Conservation (phyloP, 2,329 filamentous ascomycete genomes). For the Xylaria sp. region DNA sequence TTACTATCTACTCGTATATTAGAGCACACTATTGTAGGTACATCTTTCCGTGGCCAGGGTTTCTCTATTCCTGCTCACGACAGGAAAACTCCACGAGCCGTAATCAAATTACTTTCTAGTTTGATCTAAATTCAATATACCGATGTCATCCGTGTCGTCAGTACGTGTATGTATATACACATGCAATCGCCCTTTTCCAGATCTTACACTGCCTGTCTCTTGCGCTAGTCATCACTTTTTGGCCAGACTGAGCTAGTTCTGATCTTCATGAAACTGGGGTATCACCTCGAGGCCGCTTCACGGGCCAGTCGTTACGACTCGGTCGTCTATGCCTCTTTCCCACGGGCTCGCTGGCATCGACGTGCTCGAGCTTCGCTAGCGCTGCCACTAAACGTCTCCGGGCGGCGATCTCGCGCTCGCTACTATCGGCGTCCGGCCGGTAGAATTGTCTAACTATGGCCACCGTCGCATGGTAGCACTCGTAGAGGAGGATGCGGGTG, state of each 20-base stretch:
- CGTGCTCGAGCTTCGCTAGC: conserved; percentile 58
- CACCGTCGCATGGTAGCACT: conserved; percentile 66
- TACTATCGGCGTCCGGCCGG: conserved; percentile 60
- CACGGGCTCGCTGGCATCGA: conserved; percentile 52
- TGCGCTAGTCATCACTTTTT: background rate
- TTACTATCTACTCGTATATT: background rate
- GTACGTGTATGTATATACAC: conserved; percentile 7
- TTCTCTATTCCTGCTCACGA: background rate
- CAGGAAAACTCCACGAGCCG: background rate
- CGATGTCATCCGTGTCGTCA: background rate
- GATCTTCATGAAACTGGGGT: conserved; percentile 13
- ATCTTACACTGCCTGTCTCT: background rate
- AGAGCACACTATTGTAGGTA: background rate
- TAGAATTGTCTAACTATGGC: conserved; percentile 67
- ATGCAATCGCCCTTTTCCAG: background rate
- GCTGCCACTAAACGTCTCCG: conserved; percentile 62
- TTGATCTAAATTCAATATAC: conserved; percentile 10
- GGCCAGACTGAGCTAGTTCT: background rate
- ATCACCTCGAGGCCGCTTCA: conserved; percentile 56
- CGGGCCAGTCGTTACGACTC: conserved; percentile 57
- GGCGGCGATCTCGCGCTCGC: conserved; percentile 63
- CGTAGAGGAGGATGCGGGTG: conserved; percentile 66
- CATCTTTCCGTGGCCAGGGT: background rate
- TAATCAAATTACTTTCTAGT: background rate
- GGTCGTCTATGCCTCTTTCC: conserved; percentile 52